Conservation (phyloP, 202 grass and related monocot species). For the Zoysia matrella region DNA sequence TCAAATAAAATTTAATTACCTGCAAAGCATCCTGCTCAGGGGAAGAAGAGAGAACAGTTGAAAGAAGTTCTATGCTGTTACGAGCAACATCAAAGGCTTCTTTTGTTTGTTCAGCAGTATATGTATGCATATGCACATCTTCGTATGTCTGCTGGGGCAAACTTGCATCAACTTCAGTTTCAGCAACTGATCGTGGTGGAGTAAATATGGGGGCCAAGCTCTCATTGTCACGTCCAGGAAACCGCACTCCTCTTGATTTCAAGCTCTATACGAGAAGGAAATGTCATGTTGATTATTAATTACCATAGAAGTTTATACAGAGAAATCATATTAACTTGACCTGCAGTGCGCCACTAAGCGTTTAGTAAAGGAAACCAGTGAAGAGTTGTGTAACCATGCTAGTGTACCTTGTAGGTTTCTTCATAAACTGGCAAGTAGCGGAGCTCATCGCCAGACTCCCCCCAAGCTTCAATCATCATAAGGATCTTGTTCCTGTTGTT, state of each 20-base stretch:
- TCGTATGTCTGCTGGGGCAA: slow-evolving; percentile 56
- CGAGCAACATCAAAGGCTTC: slow-evolving; percentile 93
- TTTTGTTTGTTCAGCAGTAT: slow-evolving; percentile 78
- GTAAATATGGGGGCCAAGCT: no score
- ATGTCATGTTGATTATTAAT: slow-evolving; percentile 31
- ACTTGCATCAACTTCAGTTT: slow-evolving; percentile 56
- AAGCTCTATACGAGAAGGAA: slow-evolving; percentile 63
- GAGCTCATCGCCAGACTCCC: no score
- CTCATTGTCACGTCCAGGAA: no score
- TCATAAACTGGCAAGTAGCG: slow-evolving; percentile 19
- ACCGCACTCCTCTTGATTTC: no score
- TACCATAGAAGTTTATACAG: slow-evolving; percentile 1
- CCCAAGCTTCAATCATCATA: no score
- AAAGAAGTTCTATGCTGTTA: slow-evolving; percentile 97
- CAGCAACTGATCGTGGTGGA: slow-evolving; percentile 54
- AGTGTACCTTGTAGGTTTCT: slow-evolving; percentile 90
- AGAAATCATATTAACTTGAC: not conserved
- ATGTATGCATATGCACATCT: slow-evolving; percentile 69
- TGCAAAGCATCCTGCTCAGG: slow-evolving; percentile 93
- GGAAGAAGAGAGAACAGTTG: slow-evolving; percentile 89
- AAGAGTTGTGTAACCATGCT: not conserved
- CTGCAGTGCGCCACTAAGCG: not conserved
- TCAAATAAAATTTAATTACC: slow-evolving; percentile 56
- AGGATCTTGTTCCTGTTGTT: no score
- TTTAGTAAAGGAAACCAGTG: not conserved